Evolutionary conservation across 2,329 filamentous ascomycete species (phyloP), one percentile per base, ranked within the genome.

Genomic region (Triangularia setosa): DNA sequence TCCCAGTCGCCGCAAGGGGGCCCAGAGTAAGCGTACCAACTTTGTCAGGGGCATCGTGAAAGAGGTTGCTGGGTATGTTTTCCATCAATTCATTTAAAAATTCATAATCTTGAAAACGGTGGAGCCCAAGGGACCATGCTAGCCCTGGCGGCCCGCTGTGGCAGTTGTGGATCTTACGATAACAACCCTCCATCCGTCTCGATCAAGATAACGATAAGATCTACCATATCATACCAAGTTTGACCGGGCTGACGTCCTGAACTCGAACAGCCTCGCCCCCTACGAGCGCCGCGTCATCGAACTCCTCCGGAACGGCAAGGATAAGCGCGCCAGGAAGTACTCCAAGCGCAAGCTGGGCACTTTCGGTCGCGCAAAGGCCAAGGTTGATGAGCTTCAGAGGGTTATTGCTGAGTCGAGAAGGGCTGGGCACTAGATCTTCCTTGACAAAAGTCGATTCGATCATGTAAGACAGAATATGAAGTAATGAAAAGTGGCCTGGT

Each of bases 341-440:
- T 94, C 94, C 77, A 98, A 98, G 93, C 97, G 96, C 91, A 90
- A 94, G 90, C 93, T 99, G 86, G 95, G 95, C 80, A 98, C 95
- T 75, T 98, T 98, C 83, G 91, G 92, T 79, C 94, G 95, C 82
- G 94, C 94, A 79, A 99, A 99, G 94, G 90, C 87, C 81, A 99
- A 99, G 94, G 95, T 99, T 74, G 95, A 99, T 80, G 94, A 98
- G 86, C 92, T 99, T 84, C 92, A 93, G 84, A 89, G 92, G 77
- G 91, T 99, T 82, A 99, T 99, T 79, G 92, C 94, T 77, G 95
- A 98, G 86, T 90, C 93, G 79, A 93, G 94, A 83, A 81, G 84
- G 75, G 78, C 80, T 70, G 82, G 76, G 73, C 84, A 87, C 81
- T 87, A 86, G 85, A 78, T 3, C n/a, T 21, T 33, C 30, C 3